Conservation (phyloP, 2,329 filamentous ascomycete genomes). For the Penicillium sp. region DNA sequence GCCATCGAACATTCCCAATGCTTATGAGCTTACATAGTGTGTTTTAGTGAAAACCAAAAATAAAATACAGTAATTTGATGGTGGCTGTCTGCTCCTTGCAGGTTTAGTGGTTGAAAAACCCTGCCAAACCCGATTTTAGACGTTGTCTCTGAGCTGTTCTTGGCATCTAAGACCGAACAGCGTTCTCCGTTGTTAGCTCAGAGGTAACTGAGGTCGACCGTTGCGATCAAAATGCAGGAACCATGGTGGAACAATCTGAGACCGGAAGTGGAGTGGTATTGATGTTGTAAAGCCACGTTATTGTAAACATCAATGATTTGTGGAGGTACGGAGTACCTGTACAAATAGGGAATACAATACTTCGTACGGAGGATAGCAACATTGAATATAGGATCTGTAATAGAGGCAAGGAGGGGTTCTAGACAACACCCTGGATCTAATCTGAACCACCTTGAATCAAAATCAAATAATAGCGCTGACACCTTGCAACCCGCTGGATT, state of each 20-base stretch:
- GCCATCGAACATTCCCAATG: background rate
- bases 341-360: background rate
- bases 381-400: background rate
- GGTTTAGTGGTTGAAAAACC: background rate
- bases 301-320: background rate
- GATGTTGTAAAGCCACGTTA: background rate
- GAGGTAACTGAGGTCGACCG: background rate
- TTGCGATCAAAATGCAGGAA: background rate
- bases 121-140: background rate
- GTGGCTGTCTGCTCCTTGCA: constrained; percentile 6
- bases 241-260: background rate
- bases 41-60: background rate
- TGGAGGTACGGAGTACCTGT: background rate
- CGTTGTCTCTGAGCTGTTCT: background rate
- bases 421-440: background rate
- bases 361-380: background rate
- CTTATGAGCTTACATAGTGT: background rate
- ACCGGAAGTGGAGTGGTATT: background rate
- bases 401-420: background rate
- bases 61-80: background rate
- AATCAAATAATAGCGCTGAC: constrained; percentile 1
- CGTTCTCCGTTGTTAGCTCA: background rate
- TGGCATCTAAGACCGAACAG: background rate
- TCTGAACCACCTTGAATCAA: background rate
- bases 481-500: constrained; percentile 6